Base-by-base conservation (phyloP, 2,329 filamentous ascomycete genomes). In the Capronia epimyces region DNA sequence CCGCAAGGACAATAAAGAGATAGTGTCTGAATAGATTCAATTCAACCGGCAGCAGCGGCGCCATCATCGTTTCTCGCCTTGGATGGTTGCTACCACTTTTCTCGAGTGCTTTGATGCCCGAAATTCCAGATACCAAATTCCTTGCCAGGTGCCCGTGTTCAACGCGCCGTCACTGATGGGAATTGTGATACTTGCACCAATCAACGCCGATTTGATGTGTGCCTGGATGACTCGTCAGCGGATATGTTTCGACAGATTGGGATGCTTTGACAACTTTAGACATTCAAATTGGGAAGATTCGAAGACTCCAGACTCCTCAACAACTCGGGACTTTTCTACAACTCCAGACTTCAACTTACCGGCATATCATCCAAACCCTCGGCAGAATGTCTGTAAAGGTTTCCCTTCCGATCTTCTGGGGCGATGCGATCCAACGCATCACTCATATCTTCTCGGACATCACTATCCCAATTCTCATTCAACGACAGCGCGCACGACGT, bases 341-440 rank as follows among this genome's bases (percentile, higher is more conserved):
- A 5, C 32, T 18, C 39, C 43, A 34, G 7, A 18, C 27, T 41
- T 13, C 31, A 10, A 73, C 76, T 49, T 65, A 87, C 86, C 31
- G 93, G 93, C 89, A 97, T 96, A 70, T 97, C 93, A 72, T 98
- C 93, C 45, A 69, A 66, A 2, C 93, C 93, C 75, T 95, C 93
- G 0, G 85, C 90, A 63, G 80, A 82, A 71, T 98, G 93, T 37
- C 87, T 75, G 71, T 97, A 98, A 40, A 97, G 68, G 7, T 80
- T 76, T 2, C 85, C 84, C 65, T 83, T 84, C 20, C 77, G 79
- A 49, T 94, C 90, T 64, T 87, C 86, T 0, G 90, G 89, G 36
- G 85, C 93, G 63, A 98, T 86, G 39, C 89, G 78, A 69, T 98
- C 91, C 59, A 98, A 75, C 41, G 91, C 89, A 72, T 96, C 89